Evolutionary conservation across 768 basidiomycete genomes (phyloP), one percentile per base, ranked within the genome.

Genomic region (Erythrobasidium yunnanense): DNA sequence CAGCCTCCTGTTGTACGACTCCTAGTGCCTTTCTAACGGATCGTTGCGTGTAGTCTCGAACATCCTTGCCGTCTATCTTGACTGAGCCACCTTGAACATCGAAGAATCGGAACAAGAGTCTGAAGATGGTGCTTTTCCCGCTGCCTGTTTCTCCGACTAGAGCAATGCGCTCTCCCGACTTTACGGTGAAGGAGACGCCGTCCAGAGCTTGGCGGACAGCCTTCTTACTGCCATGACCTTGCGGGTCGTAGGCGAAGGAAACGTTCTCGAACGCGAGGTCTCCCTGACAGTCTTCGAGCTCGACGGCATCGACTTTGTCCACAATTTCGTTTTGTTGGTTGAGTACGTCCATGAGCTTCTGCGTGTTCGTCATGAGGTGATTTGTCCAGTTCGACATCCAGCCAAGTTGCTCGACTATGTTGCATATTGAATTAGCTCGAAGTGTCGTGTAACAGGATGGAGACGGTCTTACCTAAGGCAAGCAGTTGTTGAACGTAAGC

Each of bases 141-240:
- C 86, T 79, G 0, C 88, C 89, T 1, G 85, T 85, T 73, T 87
- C 85, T 20, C 86, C 89, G 8, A 97, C 89, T 20, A 96, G 81
- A 0, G 92, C 93, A n/a, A 95, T 90, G 17, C 87, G 85, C 5
- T 85, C 83, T 4, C 87, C 87, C 73, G 86, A 87, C 0, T 87
- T 87, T n/a, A 95, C 85, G 71, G 83, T 87, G 81, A 96, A 96
- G 1, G 86, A 88, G 42, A 96, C 82, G 27, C 83, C 83, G 66
- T 84, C 81, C 17, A 96, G 80, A 0, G 62, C 62, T 25, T 29
- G 11, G n/a, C 62, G 6, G 2, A 27, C 29, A 29, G 34, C 27
- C 22, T 65, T 25, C 11, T 51, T 20, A 7, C 86, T 66, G 81
- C 82, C 70, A 11, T 74, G 69, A 54, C 77, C 75, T 18, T 71